These are phyloP conservation scores for Apiospora pterosperma DNA, from an alignment of 2,329 filamentous ascomycete genomes.

Conservation along the genomic window DNA sequence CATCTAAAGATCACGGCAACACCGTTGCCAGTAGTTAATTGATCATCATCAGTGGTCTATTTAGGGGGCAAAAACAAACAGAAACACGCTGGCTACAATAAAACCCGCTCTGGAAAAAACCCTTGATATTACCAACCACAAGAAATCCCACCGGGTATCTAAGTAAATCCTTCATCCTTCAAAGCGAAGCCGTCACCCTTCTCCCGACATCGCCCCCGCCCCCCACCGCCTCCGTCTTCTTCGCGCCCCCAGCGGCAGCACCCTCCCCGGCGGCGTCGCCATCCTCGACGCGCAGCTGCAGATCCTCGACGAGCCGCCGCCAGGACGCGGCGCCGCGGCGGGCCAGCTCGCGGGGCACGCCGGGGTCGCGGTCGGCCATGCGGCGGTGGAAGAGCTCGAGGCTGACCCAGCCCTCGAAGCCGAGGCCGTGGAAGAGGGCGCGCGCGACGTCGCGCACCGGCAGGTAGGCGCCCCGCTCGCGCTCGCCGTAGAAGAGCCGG, in stretches of 20 bases:
- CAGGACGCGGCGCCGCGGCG: conserved; percentile 26
- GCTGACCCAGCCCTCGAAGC: conserved; percentile 67
- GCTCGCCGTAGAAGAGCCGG: conserved; percentile 66
- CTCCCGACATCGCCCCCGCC: neutral
- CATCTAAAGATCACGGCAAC: no score
- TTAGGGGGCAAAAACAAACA: neutral
- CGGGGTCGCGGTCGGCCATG: conserved; percentile 49
- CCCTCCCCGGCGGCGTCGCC: neutral
- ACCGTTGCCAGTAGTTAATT: neutral
- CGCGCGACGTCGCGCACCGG: conserved; percentile 60
- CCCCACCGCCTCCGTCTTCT: neutral
- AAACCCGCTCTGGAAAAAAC: no score
- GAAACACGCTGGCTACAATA: neutral
- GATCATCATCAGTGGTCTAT: neutral
- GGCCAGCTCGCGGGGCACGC: conserved; percentile 45
- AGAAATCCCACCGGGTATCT: no score
- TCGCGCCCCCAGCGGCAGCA: neutral
- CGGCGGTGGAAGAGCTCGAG: conserved; percentile 66
- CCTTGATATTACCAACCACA: no score
- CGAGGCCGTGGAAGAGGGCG: conserved; percentile 60
- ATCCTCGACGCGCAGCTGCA: conserved; percentile 16
- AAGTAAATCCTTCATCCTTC: neutral
- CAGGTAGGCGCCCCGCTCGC: conserved; percentile 61
- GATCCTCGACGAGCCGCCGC: conserved; percentile 26
- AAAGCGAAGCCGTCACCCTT: neutral